Percentiles rank a stretch among this genome's conserved stretches.
phyloP scores from a whole-genome alignment of 805 yeast genomes.

The Suhomyces prunicola region DNA sequence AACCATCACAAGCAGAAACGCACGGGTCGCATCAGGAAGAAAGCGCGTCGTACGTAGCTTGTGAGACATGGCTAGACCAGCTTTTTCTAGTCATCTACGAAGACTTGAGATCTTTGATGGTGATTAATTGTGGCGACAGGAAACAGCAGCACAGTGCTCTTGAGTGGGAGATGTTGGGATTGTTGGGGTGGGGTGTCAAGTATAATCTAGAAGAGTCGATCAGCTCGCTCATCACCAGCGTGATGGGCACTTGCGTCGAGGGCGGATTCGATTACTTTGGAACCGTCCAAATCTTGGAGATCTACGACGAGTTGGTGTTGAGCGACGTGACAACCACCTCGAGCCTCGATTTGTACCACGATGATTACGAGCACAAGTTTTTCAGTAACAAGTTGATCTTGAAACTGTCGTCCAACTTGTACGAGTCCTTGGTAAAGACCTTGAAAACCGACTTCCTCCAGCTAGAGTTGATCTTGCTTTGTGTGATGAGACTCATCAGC shows the following conservation, averaged over 20 bases:
- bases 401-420: slow-evolving; percentile 14
- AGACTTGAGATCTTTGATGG: slow-evolving; percentile 39
- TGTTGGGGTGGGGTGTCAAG: slow-evolving; percentile 45
- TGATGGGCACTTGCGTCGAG: slow-evolving; percentile 45
- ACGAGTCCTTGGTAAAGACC: slow-evolving; percentile 19
- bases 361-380: slow-evolving; percentile 24
- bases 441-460: slow-evolving; percentile 28
- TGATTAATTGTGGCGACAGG: slow-evolving; percentile 19
- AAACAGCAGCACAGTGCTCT: slow-evolving; percentile 52
- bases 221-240: slow-evolving; percentile 42
- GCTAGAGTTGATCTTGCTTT: slow-evolving; percentile 32
- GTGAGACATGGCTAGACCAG: slow-evolving; percentile 80
- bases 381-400: slow-evolving; percentile 35
- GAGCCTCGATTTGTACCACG: slow-evolving; percentile 28
- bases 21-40: no score
- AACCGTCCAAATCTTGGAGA: slow-evolving; percentile 46
- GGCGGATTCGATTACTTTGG: slow-evolving; percentile 65
- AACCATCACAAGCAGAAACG: not conserved
- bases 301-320: slow-evolving; percentile 43
- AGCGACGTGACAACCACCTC: slow-evolving; percentile 30
- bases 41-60: slow-evolving; percentile 23
- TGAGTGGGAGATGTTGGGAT: slow-evolving; percentile 74
- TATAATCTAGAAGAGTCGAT: slow-evolving; percentile 37
- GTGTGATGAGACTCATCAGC: slow-evolving; percentile 46
- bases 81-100: slow-evolving; percentile 68